These are phyloP conservation scores for Dicorynia guianensis DNA, from an alignment of 306 rosid species.

Conservation along the genomic window DNA sequence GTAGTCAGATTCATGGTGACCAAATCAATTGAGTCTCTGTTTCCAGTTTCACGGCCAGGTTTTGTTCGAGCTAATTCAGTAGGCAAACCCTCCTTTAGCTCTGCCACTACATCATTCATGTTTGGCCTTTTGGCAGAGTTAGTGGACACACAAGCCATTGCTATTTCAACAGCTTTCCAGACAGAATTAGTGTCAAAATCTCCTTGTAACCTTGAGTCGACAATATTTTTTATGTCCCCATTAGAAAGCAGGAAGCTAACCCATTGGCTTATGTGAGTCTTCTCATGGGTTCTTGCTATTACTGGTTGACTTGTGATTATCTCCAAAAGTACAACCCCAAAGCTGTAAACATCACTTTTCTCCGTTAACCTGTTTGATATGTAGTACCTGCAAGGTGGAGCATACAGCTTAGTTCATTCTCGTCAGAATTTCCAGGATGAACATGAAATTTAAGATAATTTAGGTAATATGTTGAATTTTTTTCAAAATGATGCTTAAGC, in stretches of 20 bases:
- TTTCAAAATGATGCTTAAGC: not conserved
- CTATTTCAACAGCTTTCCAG: conserved; percentile 59
- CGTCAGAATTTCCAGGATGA: not conserved
- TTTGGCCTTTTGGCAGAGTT: conserved; percentile 49
- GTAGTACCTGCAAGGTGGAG: conserved; percentile 46
- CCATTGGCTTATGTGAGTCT: conserved; percentile 49
- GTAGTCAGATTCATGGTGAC: conserved; percentile 9
- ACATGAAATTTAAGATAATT: not conserved
- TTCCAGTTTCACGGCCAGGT: not conserved
- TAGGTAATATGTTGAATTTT: too few species aligned
- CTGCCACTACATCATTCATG: conserved; percentile 56
- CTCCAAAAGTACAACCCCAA: conserved; percentile 60
- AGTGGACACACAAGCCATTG: conserved; percentile 52
- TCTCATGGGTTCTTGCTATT: conserved; percentile 30
- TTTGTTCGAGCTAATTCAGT: conserved; percentile 32
- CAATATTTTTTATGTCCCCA: conserved; percentile 49
- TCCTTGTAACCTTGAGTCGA: conserved; percentile 51
- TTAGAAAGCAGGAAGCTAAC: conserved; percentile 43
- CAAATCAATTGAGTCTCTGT: conserved; percentile 13
- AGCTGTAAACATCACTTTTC: conserved; percentile 69
- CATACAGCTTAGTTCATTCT: not conserved
- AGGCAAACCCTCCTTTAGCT: conserved; percentile 55
- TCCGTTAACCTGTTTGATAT: conserved; percentile 50
- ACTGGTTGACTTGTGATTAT: conserved; percentile 54
- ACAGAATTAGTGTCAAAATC: conserved; percentile 40